Conservation (phyloP, 2,329 filamentous ascomycete genomes). For the Macroventuria anomochaeta region DNA sequence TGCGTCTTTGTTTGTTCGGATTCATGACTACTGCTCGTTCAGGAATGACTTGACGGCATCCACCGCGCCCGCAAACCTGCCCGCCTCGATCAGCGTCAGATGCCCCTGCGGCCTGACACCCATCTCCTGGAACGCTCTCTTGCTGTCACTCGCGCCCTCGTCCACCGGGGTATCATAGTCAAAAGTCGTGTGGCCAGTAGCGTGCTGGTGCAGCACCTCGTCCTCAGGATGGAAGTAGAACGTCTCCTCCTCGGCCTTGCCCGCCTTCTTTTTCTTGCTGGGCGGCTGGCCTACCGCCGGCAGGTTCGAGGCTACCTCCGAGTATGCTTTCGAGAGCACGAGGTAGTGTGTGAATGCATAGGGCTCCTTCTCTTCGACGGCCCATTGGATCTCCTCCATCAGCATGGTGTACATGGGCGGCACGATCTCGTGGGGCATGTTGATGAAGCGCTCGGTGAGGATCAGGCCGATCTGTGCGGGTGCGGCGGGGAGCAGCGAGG, state of each 20-base stretch:
- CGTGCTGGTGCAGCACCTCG: constrained; percentile 81
- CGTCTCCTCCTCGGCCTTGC: constrained; percentile 56
- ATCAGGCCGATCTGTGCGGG: constrained; percentile 75
- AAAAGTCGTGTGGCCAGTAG: constrained; percentile 72
- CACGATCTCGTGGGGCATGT: constrained; percentile 91
- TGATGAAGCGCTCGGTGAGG: constrained; percentile 92
- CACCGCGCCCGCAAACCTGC: constrained; percentile 76
- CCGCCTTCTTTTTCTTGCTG: constrained; percentile 54
- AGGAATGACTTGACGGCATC: constrained; percentile 79
- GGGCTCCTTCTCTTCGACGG: constrained; percentile 87
- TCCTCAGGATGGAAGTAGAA: constrained; percentile 98
- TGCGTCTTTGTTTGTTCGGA: background rate
- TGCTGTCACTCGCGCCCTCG: constrained; percentile 85
- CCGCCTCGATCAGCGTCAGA: constrained; percentile 83
- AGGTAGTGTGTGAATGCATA: constrained; percentile 95
- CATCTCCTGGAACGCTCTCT: constrained; percentile 91
- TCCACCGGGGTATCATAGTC: constrained; percentile 79
- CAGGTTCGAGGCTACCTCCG: constrained; percentile 81
- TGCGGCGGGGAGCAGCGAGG: constrained; percentile 47
- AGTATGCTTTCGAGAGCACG: constrained; percentile 89
- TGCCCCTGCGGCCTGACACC: constrained; percentile 85
- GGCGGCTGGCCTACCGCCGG: constrained; percentile 57
- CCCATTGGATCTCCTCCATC: constrained; percentile 86
- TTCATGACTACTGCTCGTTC: constrained; percentile 38
- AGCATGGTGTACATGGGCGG: constrained; percentile 97